These are phyloP conservation scores for Penicillium simplicissimum DNA, from an alignment of 495 filamentous ascomycete genomes.

Conservation along the genomic window DNA sequence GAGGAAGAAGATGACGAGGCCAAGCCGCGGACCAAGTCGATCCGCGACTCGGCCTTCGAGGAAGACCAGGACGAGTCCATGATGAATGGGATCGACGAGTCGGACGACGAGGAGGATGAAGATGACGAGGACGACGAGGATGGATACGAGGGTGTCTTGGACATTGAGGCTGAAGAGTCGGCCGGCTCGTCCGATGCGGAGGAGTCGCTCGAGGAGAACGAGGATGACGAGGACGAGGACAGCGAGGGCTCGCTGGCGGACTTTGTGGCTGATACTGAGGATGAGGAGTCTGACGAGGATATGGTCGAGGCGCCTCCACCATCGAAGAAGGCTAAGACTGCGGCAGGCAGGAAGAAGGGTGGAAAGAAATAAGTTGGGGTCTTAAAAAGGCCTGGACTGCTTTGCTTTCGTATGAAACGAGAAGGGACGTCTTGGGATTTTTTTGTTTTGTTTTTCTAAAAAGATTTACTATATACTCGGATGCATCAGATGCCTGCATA, in stretches of 20 bases:
- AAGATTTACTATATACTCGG: constrained; percentile 15
- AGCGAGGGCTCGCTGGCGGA: constrained; percentile 47
- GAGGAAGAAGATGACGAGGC: constrained; percentile 49
- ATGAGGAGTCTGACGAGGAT: constrained; percentile 43
- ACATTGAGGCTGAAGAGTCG: constrained; percentile 49
- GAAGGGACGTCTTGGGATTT: constrained; percentile 11
- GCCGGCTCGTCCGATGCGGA: constrained; percentile 50
- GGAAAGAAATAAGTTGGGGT: constrained; percentile 24
- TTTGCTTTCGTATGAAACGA: constrained; percentile 21
- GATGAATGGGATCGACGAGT: constrained; percentile 43
- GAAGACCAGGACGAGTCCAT: constrained; percentile 47
- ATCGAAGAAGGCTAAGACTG: constrained; percentile 41
- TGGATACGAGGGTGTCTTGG: constrained; percentile 39
- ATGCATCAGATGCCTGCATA: constrained; percentile 22
- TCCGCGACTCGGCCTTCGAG: constrained; percentile 40
- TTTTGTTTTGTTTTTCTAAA: constrained; percentile 9
- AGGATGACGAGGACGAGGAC: constrained; percentile 45
- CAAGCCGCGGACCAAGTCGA: constrained; percentile 42
- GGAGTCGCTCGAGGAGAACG: constrained; percentile 47
- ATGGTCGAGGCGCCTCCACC: constrained; percentile 32
- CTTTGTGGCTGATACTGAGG: constrained; percentile 50
- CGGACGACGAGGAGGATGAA: constrained; percentile 43
- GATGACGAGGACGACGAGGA: constrained; percentile 45
- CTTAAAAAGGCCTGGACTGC: background rate
- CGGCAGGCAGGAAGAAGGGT: constrained; percentile 39